These are phyloP conservation scores for Polysphondylium violaceum DNA, from an alignment of 78 protist genomes.

Conservation along the genomic window DNA sequence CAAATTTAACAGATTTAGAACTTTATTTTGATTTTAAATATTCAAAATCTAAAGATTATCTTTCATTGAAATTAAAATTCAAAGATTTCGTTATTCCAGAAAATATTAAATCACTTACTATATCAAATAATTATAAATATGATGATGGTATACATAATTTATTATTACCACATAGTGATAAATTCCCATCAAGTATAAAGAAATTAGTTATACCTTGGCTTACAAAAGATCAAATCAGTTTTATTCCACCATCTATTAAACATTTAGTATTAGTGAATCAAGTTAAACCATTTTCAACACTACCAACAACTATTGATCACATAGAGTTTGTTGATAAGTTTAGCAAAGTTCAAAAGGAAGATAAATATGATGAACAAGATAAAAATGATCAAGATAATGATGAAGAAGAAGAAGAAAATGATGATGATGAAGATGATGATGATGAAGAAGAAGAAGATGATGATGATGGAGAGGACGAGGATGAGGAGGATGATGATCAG, in stretches of 20 bases:
- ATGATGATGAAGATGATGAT: background rate
- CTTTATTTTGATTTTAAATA: background rate
- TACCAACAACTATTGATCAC: background rate
- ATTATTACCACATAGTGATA: background rate
- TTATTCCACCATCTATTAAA: background rate
- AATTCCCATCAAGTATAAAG: background rate
- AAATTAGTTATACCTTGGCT: background rate
- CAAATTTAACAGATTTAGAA: background rate
- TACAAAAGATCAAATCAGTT: background rate
- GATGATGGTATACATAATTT: background rate
- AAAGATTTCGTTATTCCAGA: background rate
- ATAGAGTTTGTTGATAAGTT: background rate
- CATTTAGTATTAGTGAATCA: background rate
- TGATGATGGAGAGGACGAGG: background rate
- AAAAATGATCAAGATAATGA: too few relatives aligned
- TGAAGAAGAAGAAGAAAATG: background rate
- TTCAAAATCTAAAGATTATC: background rate
- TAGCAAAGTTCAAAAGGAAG: background rate
- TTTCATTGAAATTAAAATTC: background rate
- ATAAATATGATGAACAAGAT: background rate
- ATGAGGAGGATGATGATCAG: background rate
- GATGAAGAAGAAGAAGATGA: background rate
- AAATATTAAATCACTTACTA: background rate
- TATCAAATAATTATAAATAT: background rate
- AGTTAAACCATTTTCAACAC: background rate